Conservation (phyloP, 768 basidiomycete species). For the Mycena sanguinolenta region DNA sequence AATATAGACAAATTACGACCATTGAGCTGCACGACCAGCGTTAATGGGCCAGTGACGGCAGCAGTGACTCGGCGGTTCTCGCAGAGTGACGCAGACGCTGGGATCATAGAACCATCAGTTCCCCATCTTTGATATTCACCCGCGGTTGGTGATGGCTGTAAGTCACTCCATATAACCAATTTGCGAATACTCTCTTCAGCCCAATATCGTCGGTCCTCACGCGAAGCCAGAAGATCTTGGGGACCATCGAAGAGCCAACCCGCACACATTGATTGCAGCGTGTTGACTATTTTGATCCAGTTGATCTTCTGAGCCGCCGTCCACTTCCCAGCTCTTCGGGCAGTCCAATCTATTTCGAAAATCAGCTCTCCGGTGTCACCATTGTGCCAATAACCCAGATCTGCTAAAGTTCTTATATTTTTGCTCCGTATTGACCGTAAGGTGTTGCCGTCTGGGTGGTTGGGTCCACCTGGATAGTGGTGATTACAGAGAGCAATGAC, state of each 20-base stretch:
- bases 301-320: neutral
- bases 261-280: neutral
- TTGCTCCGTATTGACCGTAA: neutral
- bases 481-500: neutral
- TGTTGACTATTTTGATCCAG: neutral
- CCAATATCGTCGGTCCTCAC: neutral
- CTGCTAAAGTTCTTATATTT: neutral
- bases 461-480: neutral
- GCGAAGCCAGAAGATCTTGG: neutral
- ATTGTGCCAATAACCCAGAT: neutral
- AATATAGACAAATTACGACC: neutral
- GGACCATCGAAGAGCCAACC: neutral
- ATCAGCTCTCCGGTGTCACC: neutral
- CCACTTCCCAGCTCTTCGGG: neutral
- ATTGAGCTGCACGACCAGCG: neutral
- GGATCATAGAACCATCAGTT: constrained; percentile 18
- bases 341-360: neutral
- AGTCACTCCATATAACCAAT: neutral
- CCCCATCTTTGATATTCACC: neutral
- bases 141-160: neutral
- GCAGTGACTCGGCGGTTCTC: neutral
- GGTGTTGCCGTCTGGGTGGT: neutral
- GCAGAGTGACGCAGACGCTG: neutral
- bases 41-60: neutral
- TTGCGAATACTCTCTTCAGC: neutral